Evolutionary conservation across 805 yeast species (phyloP).

Genomic region (Candida ascalaphidarum): DNA sequence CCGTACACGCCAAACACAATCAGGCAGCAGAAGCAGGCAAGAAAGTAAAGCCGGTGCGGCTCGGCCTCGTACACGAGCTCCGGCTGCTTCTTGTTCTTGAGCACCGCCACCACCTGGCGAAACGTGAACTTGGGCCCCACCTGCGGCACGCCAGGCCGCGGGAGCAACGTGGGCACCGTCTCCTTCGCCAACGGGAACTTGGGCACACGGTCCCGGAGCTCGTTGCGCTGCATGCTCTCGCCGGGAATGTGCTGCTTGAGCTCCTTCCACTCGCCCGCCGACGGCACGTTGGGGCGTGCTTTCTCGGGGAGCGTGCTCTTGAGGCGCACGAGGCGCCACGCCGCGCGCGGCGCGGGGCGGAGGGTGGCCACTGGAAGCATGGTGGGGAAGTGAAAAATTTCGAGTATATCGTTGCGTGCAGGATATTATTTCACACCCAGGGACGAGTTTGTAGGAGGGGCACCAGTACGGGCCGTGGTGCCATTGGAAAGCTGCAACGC

Average conservation of each 20-base stretch:
- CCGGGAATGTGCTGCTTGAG: conserved; percentile 50
- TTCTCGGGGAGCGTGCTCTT: conserved; percentile 22
- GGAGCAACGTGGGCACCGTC: conserved; percentile 56
- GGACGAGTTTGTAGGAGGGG: not conserved
- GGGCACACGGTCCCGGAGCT: conserved; percentile 53
- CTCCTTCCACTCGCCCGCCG: conserved; percentile 33
- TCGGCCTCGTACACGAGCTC: conserved; percentile 79
- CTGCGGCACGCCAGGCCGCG: conserved; percentile 71
- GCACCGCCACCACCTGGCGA: conserved; percentile 50
- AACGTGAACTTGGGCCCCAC: conserved; percentile 51
- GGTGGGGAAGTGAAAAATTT: too few species aligned
- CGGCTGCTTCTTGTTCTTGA: conserved; percentile 49
- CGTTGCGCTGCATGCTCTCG: conserved; percentile 34
- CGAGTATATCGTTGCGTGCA: not conserved
- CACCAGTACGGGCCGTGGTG: too few species aligned
- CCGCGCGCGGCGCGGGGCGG: too few species aligned
- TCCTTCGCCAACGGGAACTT: conserved; percentile 59
- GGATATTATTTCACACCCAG: not conserved
- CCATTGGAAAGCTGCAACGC: too few species aligned
- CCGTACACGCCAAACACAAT: conserved; percentile 65
- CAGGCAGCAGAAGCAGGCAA: conserved; percentile 61
- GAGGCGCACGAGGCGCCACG: conserved; percentile 9
- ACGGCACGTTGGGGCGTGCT: conserved; percentile 21
- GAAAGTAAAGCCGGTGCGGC: conserved; percentile 70
- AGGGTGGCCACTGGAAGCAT: too few species aligned